Evolutionary conservation across 1,284 basidiomycete species (phyloP).

Genomic region (Tylopilus sp.): DNA sequence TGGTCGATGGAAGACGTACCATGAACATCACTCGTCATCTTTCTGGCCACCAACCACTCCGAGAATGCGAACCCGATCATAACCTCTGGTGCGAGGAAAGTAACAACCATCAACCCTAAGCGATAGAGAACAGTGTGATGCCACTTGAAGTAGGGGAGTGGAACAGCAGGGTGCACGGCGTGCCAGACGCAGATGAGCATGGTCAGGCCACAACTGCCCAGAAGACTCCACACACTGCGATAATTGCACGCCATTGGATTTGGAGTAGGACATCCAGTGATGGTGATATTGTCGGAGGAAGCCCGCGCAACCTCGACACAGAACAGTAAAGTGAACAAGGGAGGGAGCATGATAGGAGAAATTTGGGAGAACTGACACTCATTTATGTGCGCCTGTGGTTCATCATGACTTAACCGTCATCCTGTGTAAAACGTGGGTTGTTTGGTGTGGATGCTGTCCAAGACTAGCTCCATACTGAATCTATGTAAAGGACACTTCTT

Average conservation of each 20-base stretch:
- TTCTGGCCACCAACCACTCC: constrained; percentile 36
- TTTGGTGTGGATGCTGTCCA: too few species aligned
- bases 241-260: not conserved
- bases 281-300: not conserved
- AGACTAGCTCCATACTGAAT: too few species aligned
- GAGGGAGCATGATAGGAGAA: not conserved
- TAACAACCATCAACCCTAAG: constrained; percentile 29
- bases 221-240: constrained; percentile 3
- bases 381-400: too few species aligned
- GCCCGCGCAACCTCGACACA: not conserved
- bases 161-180: constrained; percentile 48
- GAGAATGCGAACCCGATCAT: constrained; percentile 35
- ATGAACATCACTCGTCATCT: not conserved
- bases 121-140: constrained; percentile 13
- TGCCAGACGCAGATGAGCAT: constrained; percentile 44
- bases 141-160: constrained; percentile 15
- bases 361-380: too few species aligned
- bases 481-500: too few species aligned
- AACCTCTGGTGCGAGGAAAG: constrained; percentile 30
- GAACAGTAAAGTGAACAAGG: not conserved
- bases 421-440: too few species aligned
- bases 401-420: too few species aligned
- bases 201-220: not conserved
- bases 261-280: not conserved
- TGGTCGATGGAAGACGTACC: not conserved